phyloP scores from a whole-genome alignment of 441 rosid genomes.

The Mallotus japonicus region DNA sequence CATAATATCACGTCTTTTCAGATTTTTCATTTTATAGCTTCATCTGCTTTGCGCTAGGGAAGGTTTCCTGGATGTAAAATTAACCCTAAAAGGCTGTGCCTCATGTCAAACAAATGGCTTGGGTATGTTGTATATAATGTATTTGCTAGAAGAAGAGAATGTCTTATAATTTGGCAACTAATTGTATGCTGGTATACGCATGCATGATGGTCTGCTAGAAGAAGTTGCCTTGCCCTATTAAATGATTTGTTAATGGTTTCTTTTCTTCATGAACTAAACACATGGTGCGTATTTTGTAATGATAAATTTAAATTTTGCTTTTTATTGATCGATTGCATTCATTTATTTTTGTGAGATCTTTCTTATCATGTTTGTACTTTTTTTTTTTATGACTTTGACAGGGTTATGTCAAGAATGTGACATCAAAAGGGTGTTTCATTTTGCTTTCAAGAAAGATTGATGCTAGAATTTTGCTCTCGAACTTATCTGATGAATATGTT shows the following conservation, averaged over 20 bases:
- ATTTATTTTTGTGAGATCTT: not conserved
- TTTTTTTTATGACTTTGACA: constrained; percentile 27
- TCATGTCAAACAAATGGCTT: not conserved
- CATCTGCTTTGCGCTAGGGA: not conserved
- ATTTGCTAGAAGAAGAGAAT: not conserved
- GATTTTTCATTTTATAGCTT: not conserved
- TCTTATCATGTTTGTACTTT: not conserved
- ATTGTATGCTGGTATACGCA: not conserved
- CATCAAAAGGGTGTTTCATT: constrained; percentile 87
- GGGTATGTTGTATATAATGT: not conserved
- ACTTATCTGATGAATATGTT: constrained; percentile 71
- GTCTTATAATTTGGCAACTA: too few relatives aligned
- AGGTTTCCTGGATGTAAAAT: not conserved
- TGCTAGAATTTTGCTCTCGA: constrained; percentile 80
- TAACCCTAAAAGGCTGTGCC: not conserved
- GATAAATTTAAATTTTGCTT: not conserved
- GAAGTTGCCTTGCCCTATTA: not conserved
- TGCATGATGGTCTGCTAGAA: not conserved
- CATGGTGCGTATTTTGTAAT: not conserved
- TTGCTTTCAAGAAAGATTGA: constrained; percentile 80
- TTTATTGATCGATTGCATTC: not conserved
- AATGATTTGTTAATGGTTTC: not conserved
- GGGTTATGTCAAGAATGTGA: constrained; percentile 95
- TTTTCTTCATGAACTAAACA: not conserved
- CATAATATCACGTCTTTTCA: not conserved